These are phyloP conservation scores for Penicillium oxalicum DNA, from an alignment of 2,329 filamentous ascomycete species.

Conservation along the genomic window DNA sequence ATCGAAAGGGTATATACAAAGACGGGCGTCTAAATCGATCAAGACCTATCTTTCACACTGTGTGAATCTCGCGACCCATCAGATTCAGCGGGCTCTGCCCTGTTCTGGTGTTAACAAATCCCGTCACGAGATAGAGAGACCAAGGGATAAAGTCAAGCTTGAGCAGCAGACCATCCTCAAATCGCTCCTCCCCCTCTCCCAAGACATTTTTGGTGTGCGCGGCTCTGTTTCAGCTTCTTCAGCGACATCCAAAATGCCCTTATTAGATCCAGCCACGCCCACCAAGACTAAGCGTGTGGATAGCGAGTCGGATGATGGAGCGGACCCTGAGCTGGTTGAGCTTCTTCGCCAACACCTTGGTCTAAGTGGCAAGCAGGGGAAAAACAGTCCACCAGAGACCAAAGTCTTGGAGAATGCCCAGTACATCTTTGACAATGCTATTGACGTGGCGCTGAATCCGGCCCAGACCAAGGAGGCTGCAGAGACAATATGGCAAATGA, in stretches of 20 bases:
- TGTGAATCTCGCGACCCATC: background rate
- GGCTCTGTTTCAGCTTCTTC: no score
- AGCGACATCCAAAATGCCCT: constrained; percentile 10
- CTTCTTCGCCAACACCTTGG: constrained; percentile 76
- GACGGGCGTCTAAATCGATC: background rate
- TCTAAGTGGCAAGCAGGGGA: constrained; percentile 51
- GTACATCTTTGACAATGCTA: constrained; percentile 83
- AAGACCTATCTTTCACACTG: background rate
- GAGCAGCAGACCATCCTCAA: background rate
- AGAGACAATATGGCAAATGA: constrained; percentile 67
- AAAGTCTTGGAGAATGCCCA: constrained; percentile 77
- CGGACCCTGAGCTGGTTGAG: constrained; percentile 78
- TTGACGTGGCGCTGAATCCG: constrained; percentile 87
- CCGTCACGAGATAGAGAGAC: constrained; percentile 5
- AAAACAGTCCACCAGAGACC: constrained; percentile 61
- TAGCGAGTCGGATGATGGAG: constrained; percentile 83
- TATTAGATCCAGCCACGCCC: constrained; percentile 12
- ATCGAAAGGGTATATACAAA: background rate
- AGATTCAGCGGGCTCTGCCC: background rate
- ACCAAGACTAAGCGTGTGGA: constrained; percentile 17
- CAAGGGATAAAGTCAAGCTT: background rate
- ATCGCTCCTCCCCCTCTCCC: no score
- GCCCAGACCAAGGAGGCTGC: constrained; percentile 76
- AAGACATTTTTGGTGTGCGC: no score
- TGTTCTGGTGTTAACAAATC: background rate